A percentile compares a stretch with the other conserved stretches of the same genome.
phyloP scores from a whole-genome alignment of 805 yeast species.

The Candida caryicola region DNA sequence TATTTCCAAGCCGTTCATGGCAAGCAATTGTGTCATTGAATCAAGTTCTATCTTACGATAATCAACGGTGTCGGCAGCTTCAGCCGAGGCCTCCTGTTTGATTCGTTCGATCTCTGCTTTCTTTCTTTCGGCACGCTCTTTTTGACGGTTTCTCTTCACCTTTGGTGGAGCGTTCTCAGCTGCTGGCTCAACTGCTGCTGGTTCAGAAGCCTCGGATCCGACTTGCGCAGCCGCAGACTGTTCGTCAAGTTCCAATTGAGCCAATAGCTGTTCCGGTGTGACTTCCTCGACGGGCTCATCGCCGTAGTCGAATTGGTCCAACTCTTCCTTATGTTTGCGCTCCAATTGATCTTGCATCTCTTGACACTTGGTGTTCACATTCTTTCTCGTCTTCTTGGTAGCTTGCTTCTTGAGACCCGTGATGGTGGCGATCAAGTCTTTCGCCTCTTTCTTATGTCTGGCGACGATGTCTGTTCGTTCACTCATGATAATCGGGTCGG shows the following conservation, averaged over 20 bases:
- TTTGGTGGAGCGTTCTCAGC: neutral
- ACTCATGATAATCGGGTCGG: no score
- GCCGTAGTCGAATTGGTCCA: slow-evolving; percentile 20
- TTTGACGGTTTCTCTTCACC: slow-evolving; percentile 70
- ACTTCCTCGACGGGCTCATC: slow-evolving; percentile 43
- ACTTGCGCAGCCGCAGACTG: neutral
- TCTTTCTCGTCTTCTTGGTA: slow-evolving; percentile 72
- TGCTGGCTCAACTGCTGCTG: neutral
- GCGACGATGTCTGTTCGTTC: slow-evolving; percentile 46
- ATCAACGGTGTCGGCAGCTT: slow-evolving; percentile 67
- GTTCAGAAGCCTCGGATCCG: neutral
- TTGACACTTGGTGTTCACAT: slow-evolving; percentile 56
- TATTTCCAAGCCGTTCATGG: slow-evolving; percentile 46
- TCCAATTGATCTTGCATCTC: slow-evolving; percentile 58
- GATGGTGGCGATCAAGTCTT: slow-evolving; percentile 61
- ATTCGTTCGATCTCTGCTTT: slow-evolving; percentile 64
- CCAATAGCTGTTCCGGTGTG: slow-evolving; percentile 66
- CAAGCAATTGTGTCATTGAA: slow-evolving; percentile 55
- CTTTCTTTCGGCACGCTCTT: slow-evolving; percentile 75
- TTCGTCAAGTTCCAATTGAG: slow-evolving; percentile 46
- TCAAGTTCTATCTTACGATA: slow-evolving; percentile 69
- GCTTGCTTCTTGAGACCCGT: slow-evolving; percentile 84
- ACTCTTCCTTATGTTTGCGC: slow-evolving; percentile 53
- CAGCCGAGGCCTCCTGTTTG: slow-evolving; percentile 64
- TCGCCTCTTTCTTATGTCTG: slow-evolving; percentile 66